Evolutionary conservation across 208 protist genomes (phyloP), one percentile per base, ranked within the genome.

Genomic region (Blechomonas ayalai): DNA sequence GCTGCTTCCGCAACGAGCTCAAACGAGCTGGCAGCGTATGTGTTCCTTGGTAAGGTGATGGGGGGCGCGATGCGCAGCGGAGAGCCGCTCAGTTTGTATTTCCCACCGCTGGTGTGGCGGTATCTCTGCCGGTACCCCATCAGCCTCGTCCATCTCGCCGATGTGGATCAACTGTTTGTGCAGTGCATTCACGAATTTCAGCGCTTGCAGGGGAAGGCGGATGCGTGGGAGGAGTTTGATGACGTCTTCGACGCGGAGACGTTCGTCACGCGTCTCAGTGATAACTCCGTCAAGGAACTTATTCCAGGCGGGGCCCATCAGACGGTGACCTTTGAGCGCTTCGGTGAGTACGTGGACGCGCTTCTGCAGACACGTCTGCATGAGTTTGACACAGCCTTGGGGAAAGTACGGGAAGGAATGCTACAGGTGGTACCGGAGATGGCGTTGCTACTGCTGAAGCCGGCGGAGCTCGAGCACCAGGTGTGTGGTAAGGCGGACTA

Each of bases 31-130:
- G 45, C 67, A 6, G 83, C 82, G 22, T 97, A 89, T 42, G 52
- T 64, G n/a, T 96, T 97, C 53, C 19, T 97, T n/a, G 94, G 94
- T 8, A 62, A 72, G 35, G 60, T 98, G 33, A 97, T 98, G 90
- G 97, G 95, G 33, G 76, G 92, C 29, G 90, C 87, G 20, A 56
- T 98, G 43, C 80, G 95, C 46, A 83, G 68, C 22, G 81, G 86
- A 32, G 73, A 97, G 25, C 80, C 93, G 23, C 67, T 98, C 10
- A 66, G 78, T 22, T 64, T 98, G 15, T 82, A 88, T 59, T 62
- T 97, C 23, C 88, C 96, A 13, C 78, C 88, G 13, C 51, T 96
- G 7, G 65, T 98, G 35, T 97, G 93, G 92, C 88, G 91, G 57
- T 74, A 64, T 45, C 54, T 98, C 7, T 71, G 66, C 38, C 57